Evolutionary conservation across 306 rosid genomes (phyloP).

Genomic region (Trichosanthes truncata): DNA sequence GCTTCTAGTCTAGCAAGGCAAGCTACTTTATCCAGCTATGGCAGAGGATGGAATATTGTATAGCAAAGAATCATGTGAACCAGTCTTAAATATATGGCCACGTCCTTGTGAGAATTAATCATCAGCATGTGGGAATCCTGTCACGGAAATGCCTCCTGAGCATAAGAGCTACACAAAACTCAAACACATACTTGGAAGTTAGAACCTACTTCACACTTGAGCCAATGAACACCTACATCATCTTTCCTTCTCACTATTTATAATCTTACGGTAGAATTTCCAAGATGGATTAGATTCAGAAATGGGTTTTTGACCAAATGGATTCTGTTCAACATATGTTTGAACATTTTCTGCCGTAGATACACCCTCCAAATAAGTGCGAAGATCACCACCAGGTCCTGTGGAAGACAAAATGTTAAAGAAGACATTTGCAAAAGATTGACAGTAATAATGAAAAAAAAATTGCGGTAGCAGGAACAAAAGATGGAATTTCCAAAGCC

Average conservation of each 20-base stretch:
- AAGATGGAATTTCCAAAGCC: not conserved
- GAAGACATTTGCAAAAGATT: not conserved
- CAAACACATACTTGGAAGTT: not conserved
- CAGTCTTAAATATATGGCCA: not conserved
- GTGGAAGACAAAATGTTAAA: constrained; percentile 13
- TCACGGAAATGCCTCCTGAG: not conserved
- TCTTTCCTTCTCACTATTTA: not conserved
- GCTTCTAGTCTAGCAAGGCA: not conserved
- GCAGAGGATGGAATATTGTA: not conserved
- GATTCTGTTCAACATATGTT: constrained; percentile 45
- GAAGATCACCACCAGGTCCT: constrained; percentile 79
- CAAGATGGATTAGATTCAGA: constrained; percentile 43
- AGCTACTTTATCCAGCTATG: not conserved
- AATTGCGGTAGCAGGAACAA: not conserved
- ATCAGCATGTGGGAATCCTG: constrained; percentile 1
- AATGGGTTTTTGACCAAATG: constrained; percentile 70
- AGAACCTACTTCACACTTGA: not conserved
- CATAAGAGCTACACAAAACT: not conserved
- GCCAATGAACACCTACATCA: not conserved
- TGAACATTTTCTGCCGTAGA: constrained; percentile 50
- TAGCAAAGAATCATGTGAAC: not conserved
- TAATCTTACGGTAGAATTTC: constrained; percentile 33
- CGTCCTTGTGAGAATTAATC: not conserved
- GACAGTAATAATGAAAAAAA: not conserved
- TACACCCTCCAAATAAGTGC: constrained; percentile 49